Base-by-base conservation (phyloP, 2,329 filamentous ascomycete species). In the Fusarium burgessii region DNA sequence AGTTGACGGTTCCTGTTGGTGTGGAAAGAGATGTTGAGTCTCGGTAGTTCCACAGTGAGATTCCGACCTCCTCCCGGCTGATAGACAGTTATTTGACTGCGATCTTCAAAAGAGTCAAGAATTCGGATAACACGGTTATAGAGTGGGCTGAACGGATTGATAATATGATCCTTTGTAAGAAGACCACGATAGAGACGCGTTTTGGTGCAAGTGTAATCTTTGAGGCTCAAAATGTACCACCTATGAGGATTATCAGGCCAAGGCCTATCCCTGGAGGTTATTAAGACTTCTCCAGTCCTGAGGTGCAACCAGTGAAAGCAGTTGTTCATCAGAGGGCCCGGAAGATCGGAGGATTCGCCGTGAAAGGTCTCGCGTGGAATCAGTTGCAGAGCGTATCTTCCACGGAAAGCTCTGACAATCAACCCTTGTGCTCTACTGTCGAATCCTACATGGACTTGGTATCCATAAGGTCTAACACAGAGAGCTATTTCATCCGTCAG, bases 291-390 rank as follows among this genome's bases (percentile, higher is more conserved):
- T 3, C 68, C 71, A 11, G 62, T 70, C 23, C 58, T 64, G 5
- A 76, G 58, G 10, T 76, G 70, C 41, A 91, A 77, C 88, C 89
- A 91, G 66, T 92, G 89, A 4, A 86, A 80, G 50, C 85, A 90
- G 13, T 83, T 77, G 0, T 84, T 71, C 0, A 89, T 66, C 0
- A 92, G 77, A 2, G 82, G 74, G 0, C 71, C 73, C 0, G 89
- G 90, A 2, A 91, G 78, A 67, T 89, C 88, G 1, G 56, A 74
- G 15, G 60, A 41, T 3, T 47, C 63, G 33, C 66, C 58, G 3
- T 55, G 58, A 15, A 76, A 76, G 5, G 18, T 51, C 3, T 72
- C 66, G 27, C 71, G 66, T 6, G 61, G 72, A 29, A 76, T 74
- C 14, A 76, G 43, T 38, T 76, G 72, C 15, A 76, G 47, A 2